Conservation (phyloP, 176 grass and related monocot genomes). For the Carex cristatella region DNA sequence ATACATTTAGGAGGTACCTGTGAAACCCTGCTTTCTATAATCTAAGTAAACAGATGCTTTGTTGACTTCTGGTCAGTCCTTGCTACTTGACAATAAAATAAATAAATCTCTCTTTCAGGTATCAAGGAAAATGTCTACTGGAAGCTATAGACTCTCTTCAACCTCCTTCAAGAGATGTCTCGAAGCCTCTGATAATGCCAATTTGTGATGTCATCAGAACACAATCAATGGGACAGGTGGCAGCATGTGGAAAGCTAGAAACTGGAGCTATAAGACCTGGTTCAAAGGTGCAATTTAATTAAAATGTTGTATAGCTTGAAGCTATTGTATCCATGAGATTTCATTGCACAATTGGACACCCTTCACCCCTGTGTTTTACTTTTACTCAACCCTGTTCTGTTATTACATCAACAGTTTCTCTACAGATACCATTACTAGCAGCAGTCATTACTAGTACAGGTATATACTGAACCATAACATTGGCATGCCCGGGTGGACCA, state of each 20-base stretch:
- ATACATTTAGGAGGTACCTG: not conserved
- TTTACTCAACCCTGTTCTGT: not conserved
- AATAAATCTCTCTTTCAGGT: conserved; percentile 39
- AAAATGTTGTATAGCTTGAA: not conserved
- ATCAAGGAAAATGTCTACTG: conserved; percentile 63
- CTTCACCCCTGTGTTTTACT: not conserved
- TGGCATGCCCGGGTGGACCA: not conserved
- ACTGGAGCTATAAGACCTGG: conserved; percentile 74
- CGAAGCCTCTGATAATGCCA: conserved; percentile 86
- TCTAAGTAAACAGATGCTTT: not conserved
- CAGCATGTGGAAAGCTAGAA: conserved; percentile 94
- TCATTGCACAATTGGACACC: not conserved
- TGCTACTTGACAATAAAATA: not conserved
- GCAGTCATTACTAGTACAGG: not conserved
- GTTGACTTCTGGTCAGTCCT: not conserved
- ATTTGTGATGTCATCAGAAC: conserved; percentile 94
- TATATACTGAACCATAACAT: not conserved
- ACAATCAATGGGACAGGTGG: conserved; percentile 69
- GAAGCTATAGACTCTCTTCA: conserved; percentile 81
- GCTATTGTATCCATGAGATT: conserved; percentile 3
- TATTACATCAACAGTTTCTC: not conserved
- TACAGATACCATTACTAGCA: not conserved
- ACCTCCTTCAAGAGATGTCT: conserved; percentile 80
- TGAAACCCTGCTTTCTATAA: not conserved
- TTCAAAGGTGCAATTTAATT: conserved; percentile 58